Base-by-base conservation (phyloP, 177 flowering plant species). In the Vitis hybrid region DNA sequence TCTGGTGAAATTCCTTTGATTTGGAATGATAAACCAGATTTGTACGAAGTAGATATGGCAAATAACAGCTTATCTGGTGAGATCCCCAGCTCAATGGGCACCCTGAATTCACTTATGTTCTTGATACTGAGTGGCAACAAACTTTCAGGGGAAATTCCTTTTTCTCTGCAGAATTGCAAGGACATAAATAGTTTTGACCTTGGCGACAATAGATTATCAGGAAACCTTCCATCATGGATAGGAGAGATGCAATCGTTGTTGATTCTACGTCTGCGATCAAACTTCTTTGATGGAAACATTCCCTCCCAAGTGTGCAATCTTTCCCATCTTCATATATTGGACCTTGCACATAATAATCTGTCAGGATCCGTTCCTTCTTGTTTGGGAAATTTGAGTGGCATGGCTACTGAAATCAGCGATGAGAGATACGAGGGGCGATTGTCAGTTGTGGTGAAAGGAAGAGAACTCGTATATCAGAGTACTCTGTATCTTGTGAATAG, bases 261-360 rank as follows among this genome's bases (percentile, higher is more conserved):
- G 49, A 60, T 72, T 32, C 32, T 72, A 15, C 8, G 55, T 14
- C 21, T 76, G 9, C 59, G 69, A 9, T 48, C 68, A 0, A 76
- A 76, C 56, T 9, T 34, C 45, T 54, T 75, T 5, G 9, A 5
- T 3, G 74, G 78, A 8, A 18, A 19, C 0, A 67, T 75, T 40
- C 74, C 74, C 1, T 8, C 45, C 5, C 14, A 67, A 3, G 4
- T 75, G 5, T 76, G 79, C 17, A 21, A 1, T n/a, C 72, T 69
- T 51, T 58, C 77, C 15, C 18, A 51, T 60, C 78, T 75, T 10
- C 78, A 70, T 18, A 14, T 73, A 11, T 45, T 77, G 65, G 80
- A 73, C 67, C 74, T 77, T 2, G 63, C 70, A 2, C 32, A 74
- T 0, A 78, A 78, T 30, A 52, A 67, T 21, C 54, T 78, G 5